phyloP scores from a whole-genome alignment of 352 stramenopile species.

The Globisporangium sylvaticum region DNA sequence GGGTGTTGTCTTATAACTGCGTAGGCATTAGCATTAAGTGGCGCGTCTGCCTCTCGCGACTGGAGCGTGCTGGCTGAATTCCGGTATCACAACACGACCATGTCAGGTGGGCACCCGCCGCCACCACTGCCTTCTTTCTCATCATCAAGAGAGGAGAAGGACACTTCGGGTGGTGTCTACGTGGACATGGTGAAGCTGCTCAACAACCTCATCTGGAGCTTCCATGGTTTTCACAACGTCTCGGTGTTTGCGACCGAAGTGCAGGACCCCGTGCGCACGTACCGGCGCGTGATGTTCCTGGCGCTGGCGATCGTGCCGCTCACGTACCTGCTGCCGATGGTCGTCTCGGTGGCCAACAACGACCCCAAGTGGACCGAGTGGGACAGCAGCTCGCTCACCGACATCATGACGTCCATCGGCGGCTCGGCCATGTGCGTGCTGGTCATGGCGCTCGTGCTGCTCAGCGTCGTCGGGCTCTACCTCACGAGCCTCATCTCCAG shows the following conservation, averaged over 20 bases:
- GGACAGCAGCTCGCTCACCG: conserved; percentile 31
- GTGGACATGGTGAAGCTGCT: conserved; percentile 27
- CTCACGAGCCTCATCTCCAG: conserved; percentile 41
- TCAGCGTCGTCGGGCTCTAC: conserved; percentile 43
- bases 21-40: conserved; percentile 38
- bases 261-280: conserved; percentile 27
- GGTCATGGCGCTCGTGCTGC: conserved; percentile 28
- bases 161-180: conserved; percentile 3
- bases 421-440: conserved; percentile 27
- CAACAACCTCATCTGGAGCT: conserved; percentile 45
- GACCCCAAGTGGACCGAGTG: conserved; percentile 44
- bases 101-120: neutral
- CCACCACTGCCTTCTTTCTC: neutral
- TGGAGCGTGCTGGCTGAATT: conserved; percentile 38
- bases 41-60: conserved; percentile 22
- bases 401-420: conserved; percentile 33
- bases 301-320: conserved; percentile 34
- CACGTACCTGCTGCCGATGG: conserved; percentile 41
- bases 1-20: neutral
- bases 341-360: conserved; percentile 28
- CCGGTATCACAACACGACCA: conserved; percentile 19
- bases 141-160: neutral
- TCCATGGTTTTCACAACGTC: conserved; percentile 53
- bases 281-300: conserved; percentile 39
- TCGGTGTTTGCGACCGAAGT: conserved; percentile 49